Base-by-base conservation (phyloP, 1,139 yeast genomes). In the Candida dubliniensis region DNA sequence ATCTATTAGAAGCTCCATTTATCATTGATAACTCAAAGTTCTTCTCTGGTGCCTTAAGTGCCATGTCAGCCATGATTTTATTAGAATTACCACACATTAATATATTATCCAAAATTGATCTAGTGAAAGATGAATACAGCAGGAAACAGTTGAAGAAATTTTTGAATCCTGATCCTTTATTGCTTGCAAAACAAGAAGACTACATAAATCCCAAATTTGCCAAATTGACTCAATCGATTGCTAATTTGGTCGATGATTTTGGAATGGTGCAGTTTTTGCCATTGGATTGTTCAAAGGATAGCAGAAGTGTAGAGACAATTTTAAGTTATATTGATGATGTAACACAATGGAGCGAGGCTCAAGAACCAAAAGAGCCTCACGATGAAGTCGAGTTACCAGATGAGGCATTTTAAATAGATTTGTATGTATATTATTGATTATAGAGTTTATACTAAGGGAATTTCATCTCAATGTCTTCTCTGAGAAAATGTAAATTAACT, bases 181-280 rank as follows among this genome's bases (percentile, higher is more conserved):
- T 95, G 51, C 54, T 64, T 38, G 79, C 80, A 10, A 55, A 64
- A 42, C 59, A 66, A 39, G 66, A 67, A 42, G 66, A 68, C 40
- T 59, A 74, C 68, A 54, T 61, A 36, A 93, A 90, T 63, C 96
- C 96, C 30, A 84, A 78, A 57, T 93, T 82, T 58, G 77, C 84
- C 36, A 80, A 74, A 49, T 75, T 93, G 48, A 93, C 89, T 61
- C 79, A 79, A 54, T 77, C 93, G 26, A 90, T 93, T 54, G 97
- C 97, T 1, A 82, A 86, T 52, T 72, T 93, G 54, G 91, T 88
- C 31, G 98, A 95, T 61, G 99, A 95, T 60, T 93, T 93, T 64
- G 98, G 99, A 8, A 93, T 93, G 99, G 98, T 93, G 3, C 98
- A 93, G 60, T 93, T 90, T 59, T 69, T 93, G 51, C 98, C 99